These are phyloP conservation scores for Lycium barbarum DNA, from an alignment of 257 asterid genomes.

Conservation along the genomic window DNA sequence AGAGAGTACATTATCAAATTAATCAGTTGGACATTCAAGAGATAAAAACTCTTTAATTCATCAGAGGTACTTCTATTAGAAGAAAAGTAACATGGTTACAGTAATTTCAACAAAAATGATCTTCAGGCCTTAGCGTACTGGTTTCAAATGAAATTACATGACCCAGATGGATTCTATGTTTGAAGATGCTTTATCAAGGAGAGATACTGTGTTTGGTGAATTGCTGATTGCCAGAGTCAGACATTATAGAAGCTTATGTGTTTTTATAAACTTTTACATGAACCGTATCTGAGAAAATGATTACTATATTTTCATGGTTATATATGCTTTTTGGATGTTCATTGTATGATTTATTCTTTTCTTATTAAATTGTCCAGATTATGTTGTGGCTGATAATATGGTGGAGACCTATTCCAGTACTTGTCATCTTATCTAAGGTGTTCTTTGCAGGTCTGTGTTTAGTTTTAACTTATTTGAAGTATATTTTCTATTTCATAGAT, in stretches of 20 bases:
- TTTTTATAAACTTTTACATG: neutral
- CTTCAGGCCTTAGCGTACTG: neutral
- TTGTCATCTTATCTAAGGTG: conserved; percentile 78
- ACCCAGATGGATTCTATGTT: neutral
- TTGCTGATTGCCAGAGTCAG: neutral
- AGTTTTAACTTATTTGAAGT: conserved; percentile 22
- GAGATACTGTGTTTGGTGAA: neutral
- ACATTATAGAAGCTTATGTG: neutral
- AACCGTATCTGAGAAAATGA: neutral
- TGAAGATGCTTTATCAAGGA: conserved; percentile 13
- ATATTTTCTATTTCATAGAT: conserved; percentile 1
- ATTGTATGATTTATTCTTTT: conserved; percentile 27
- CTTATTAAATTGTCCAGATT: conserved; percentile 55
- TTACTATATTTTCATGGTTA: neutral
- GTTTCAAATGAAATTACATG: neutral
- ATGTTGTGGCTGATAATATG: conserved; percentile 77
- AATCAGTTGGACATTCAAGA: neutral
- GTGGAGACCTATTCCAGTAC: conserved; percentile 80
- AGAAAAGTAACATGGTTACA: neutral
- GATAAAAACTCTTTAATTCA: neutral
- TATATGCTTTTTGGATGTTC: neutral
- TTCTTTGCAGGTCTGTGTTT: conserved; percentile 86
- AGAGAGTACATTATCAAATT: too few relatives aligned
- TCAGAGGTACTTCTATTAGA: neutral
- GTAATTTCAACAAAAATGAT: neutral